Base-by-base conservation (phyloP, 805 yeast genomes). In the Myxozyma neglecta region DNA sequence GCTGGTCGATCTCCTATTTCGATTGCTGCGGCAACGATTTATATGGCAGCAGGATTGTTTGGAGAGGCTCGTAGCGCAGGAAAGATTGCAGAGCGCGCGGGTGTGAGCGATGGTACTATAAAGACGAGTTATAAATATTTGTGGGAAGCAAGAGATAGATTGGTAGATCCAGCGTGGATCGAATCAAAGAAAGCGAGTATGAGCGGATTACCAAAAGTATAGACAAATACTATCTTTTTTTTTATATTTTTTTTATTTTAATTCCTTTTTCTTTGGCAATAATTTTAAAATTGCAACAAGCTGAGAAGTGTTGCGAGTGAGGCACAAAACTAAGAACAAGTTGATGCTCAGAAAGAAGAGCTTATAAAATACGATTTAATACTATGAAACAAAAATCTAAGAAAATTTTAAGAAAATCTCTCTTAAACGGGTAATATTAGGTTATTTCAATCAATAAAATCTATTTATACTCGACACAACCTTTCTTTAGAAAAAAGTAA, bases 1-100 rank as follows among this genome's bases (percentile, higher is more conserved):
- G 97, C 96, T 16, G 98, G 99, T 70, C 83, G 97, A 68, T 89
- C 97, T 2, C 99, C 99, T 35, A 92, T 92, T 57, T 93, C 99
- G 42, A 90, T 94, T 71, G 97, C 98, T 0, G 98, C 98, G 7
- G 96, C 97, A 0, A 96, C 94, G 5, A 93, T 94, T 53, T 94
- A 93, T 76, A 87, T 94, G 89, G 89, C 97, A 6, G 88, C 93
- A 3, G 78, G 89, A n/a, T 77, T 94, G n/a, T 92, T 92, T 73
- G 88, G 88, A 49, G 86, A 87, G 40, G 88, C 85, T 55, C 79
- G 90, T 42, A 79, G 88, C 2, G 92, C 97, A 0, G 77, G 87
- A 1, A 88, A 85, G 70, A 93, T 94, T 59, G 89, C 96, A 11
- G 97, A 90, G 68, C 89, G 89, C 69, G 84, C 97, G 16, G 98